These are phyloP conservation scores for Mycena chlorophos DNA, from an alignment of 768 basidiomycete genomes.

Conservation along the genomic window DNA sequence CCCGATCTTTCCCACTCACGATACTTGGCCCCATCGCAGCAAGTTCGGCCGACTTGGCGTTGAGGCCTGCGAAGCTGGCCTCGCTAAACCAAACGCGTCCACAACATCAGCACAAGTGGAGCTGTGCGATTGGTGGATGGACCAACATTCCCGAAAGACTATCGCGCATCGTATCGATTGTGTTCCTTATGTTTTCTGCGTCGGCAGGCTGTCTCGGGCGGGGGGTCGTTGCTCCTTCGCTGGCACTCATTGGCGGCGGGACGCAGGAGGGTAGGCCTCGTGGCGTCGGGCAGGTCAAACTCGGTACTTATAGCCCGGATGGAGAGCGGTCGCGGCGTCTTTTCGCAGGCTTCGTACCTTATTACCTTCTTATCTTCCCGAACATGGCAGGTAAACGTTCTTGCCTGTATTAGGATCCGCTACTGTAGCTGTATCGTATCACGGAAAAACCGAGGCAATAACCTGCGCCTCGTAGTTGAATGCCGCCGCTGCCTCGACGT, in stretches of 20 bases:
- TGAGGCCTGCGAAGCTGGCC: constrained; percentile 30
- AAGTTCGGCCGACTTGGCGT: constrained; percentile 32
- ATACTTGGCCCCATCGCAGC: constrained; percentile 28
- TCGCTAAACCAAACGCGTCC: constrained; percentile 30
- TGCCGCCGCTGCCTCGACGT: constrained; percentile 66
- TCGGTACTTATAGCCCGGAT: constrained; percentile 1
- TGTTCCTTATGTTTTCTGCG: constrained; percentile 6
- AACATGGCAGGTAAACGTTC: too few species aligned
- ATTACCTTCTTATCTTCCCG: not conserved
- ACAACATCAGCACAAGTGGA: not conserved
- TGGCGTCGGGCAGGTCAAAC: not conserved
- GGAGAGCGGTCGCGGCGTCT: too few species aligned
- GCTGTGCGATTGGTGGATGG: not conserved
- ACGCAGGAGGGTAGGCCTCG: not conserved
- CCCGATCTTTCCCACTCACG: constrained; percentile 24
- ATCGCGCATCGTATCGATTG: constrained; percentile 14
- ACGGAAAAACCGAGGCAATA: constrained; percentile 37
- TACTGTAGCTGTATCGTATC: constrained; percentile 2
- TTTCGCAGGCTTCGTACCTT: not conserved
- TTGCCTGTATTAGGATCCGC: too few species aligned
- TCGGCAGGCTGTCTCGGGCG: constrained; percentile 8
- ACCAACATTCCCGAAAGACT: constrained; percentile 25
- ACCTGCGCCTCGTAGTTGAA: constrained; percentile 71
- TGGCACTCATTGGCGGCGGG: constrained; percentile 13
- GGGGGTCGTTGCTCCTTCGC: constrained; percentile 19